A percentile compares a stretch with the other conserved stretches of the same genome.
Conservation (phyloP, 1,284 basidiomycete genomes). For the Irpex rosettiformis region DNA sequence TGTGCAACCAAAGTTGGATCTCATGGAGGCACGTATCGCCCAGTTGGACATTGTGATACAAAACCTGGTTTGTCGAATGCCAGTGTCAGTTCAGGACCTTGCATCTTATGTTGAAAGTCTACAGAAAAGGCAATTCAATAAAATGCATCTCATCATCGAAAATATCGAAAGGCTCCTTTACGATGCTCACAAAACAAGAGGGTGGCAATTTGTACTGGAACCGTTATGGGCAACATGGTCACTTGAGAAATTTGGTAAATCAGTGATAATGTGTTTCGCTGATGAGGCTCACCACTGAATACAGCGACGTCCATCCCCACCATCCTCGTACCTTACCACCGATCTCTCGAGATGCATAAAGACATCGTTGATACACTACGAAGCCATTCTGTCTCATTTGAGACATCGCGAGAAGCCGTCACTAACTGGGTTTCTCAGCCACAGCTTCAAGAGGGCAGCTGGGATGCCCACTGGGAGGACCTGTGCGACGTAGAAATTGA, state of each 20-base stretch:
- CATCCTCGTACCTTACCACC: slow-evolving; percentile 63
- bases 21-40: slow-evolving; percentile 63
- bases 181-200: slow-evolving; percentile 68
- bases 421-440: slow-evolving; percentile 65
- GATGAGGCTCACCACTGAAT: slow-evolving; percentile 2
- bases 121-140: slow-evolving; percentile 67
- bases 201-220: slow-evolving; percentile 66
- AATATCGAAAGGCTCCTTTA: slow-evolving; percentile 57
- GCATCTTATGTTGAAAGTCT: not conserved
- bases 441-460: slow-evolving; percentile 59
- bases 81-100: not conserved
- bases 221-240: slow-evolving; percentile 80
- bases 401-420: slow-evolving; percentile 58
- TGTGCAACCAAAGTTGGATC: slow-evolving; percentile 55
- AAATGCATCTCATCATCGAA: slow-evolving; percentile 58
- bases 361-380: slow-evolving; percentile 57
- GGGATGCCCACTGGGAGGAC: slow-evolving; percentile 73
- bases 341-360: slow-evolving; percentile 56
- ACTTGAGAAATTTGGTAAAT: slow-evolving; percentile 69
- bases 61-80: slow-evolving; percentile 54
- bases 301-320: slow-evolving; percentile 54
- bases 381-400: slow-evolving; percentile 62
- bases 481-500: slow-evolving; percentile 71
- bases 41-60: slow-evolving; percentile 55
- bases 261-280: not conserved